A percentile compares a stretch with the other conserved stretches of the same genome.
phyloP scores from a whole-genome alignment of 352 stramenopile species.

The Globisporangium iwayamae region DNA sequence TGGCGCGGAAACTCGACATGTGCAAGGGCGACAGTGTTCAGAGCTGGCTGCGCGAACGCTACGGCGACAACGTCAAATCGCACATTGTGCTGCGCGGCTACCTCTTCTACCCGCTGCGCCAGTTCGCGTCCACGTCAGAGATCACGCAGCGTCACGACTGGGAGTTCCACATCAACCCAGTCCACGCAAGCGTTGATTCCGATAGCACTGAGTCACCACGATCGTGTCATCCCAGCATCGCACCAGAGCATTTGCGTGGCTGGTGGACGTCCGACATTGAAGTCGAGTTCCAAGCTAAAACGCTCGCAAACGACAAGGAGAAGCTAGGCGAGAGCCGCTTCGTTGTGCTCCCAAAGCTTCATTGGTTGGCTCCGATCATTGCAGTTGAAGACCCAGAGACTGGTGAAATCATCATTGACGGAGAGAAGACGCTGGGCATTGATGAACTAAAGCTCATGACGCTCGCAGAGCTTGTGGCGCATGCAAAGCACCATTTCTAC shows the following conservation, averaged over 20 bases:
- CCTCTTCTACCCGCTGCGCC: conserved; percentile 56
- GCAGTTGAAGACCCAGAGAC: conserved; percentile 24
- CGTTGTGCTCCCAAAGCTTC: conserved; percentile 62
- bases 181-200: background rate
- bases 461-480: conserved; percentile 31
- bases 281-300: conserved; percentile 32
- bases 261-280: conserved; percentile 66
- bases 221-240: conserved; percentile 26
- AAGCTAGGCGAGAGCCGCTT: conserved; percentile 41
- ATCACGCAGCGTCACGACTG: conserved; percentile 44
- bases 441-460: conserved; percentile 27
- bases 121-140: conserved; percentile 44
- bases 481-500: conserved; percentile 40
- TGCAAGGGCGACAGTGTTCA: conserved; percentile 47
- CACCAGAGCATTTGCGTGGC: conserved; percentile 43
- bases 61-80: conserved; percentile 50
- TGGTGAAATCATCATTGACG: conserved; percentile 24
- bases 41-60: conserved; percentile 44
- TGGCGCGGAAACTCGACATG: conserved; percentile 64
- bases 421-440: conserved; percentile 32
- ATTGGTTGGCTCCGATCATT: conserved; percentile 57
- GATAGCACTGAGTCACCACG: background rate
- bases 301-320: conserved; percentile 28
- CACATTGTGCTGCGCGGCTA: conserved; percentile 60
- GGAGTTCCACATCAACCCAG: conserved; percentile 35